Evolutionary conservation across 148 eudicot genomes (phyloP).

Genomic region (Rhododendron griersonianum): DNA sequence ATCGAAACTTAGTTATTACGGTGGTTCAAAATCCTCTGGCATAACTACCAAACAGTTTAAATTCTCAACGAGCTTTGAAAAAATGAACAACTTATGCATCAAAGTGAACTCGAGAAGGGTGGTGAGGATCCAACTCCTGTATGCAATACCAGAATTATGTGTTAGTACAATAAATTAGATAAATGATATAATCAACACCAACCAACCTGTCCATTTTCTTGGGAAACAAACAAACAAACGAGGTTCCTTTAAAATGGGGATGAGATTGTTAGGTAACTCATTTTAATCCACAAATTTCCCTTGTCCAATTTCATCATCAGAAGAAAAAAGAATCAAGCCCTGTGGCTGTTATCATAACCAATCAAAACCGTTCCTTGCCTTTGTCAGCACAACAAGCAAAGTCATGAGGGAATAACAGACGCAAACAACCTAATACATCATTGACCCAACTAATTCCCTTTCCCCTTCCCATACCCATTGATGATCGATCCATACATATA

Average conservation of each 20-base stretch:
- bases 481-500: not conserved
- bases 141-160: too few relatives aligned
- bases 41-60: too few relatives aligned
- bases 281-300: not conserved
- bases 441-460: not conserved
- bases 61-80: too few relatives aligned
- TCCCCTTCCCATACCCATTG: not conserved
- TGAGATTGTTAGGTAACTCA: not conserved
- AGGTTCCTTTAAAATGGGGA: not conserved
- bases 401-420: not conserved
- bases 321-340: not conserved
- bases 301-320: not conserved
- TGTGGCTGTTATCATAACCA: not conserved
- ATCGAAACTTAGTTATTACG: too few relatives aligned
- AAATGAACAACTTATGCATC: too few relatives aligned
- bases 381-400: constrained; percentile 3
- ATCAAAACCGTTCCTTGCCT: not conserved
- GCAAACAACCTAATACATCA: not conserved
- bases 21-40: too few relatives aligned
- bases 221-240: not conserved
- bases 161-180: too few relatives aligned
- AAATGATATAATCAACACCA: too few relatives aligned
- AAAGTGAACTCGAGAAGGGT: too few relatives aligned
- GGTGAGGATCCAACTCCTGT: too few relatives aligned
- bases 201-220: not conserved